phyloP scores from a whole-genome alignment of 306 rosid species.

The Trichosanthes truncata region DNA sequence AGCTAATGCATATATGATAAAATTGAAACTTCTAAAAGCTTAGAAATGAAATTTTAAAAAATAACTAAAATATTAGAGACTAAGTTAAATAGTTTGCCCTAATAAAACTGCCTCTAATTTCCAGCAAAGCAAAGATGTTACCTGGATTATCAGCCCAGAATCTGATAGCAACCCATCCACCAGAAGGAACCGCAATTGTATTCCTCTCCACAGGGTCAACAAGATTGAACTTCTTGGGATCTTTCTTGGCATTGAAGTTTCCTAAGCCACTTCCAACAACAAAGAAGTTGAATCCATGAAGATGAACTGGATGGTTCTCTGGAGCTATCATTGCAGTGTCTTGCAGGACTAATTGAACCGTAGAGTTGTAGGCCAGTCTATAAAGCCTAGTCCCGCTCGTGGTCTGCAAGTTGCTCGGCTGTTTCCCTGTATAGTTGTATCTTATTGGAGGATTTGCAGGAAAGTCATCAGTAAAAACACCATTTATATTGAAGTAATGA shows the following conservation, averaged over 20 bases:
- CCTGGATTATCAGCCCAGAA: conserved; percentile 91
- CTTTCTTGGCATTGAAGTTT: conserved; percentile 50
- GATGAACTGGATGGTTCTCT: conserved; percentile 82
- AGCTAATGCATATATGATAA: not conserved
- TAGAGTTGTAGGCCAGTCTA: conserved; percentile 61
- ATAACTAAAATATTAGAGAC: not conserved
- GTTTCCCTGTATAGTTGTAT: conserved; percentile 53
- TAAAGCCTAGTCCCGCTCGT: conserved; percentile 55
- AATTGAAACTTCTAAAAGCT: not conserved
- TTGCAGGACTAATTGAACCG: conserved; percentile 68
- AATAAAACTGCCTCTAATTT: not conserved
- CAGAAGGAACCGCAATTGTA: conserved; percentile 64
- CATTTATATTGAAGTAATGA: conserved; percentile 65
- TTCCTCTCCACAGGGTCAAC: conserved; percentile 83
- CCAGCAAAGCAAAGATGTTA: conserved; percentile 12
- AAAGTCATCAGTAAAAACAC: conserved; percentile 72
- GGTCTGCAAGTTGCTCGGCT: conserved; percentile 44
- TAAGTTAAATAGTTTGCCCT: not conserved
- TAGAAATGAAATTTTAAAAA: not conserved
- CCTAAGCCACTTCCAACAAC: conserved; percentile 67
- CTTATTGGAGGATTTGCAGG: conserved; percentile 43
- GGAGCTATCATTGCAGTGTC: conserved; percentile 74
- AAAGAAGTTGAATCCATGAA: conserved; percentile 80
- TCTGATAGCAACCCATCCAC: conserved; percentile 80
- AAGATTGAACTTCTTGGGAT: conserved; percentile 54